These are phyloP conservation scores for Moringa oleifera DNA, from an alignment of 345 rosid species.

Conservation along the genomic window DNA sequence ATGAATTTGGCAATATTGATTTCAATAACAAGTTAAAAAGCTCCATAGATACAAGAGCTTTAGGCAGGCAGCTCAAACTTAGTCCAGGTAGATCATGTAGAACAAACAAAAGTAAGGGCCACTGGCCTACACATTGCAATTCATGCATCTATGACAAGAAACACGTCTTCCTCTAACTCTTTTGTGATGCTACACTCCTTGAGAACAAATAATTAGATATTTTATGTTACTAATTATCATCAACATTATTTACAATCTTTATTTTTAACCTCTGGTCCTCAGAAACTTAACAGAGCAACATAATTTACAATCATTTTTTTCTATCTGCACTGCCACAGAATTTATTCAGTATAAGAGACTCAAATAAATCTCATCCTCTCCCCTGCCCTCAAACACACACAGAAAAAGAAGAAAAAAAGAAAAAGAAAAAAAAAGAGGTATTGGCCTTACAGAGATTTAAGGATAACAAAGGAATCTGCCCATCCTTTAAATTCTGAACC, in stretches of 20 bases:
- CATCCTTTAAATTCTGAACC: conserved; percentile 22
- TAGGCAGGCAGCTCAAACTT: background rate
- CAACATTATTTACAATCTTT: too few relatives aligned
- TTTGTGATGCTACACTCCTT: background rate
- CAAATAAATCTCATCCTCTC: background rate
- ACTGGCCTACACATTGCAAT: background rate
- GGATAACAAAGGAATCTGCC: conserved; percentile 20
- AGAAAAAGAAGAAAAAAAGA: too few relatives aligned
- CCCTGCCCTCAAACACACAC: too few relatives aligned
- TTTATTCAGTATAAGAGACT: background rate
- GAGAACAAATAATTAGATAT: background rate
- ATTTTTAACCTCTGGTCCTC: too few relatives aligned
- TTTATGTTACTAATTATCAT: background rate
- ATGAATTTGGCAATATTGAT: background rate
- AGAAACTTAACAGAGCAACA: too few relatives aligned
- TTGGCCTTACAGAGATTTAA: conserved; percentile 29
- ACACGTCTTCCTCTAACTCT: background rate
- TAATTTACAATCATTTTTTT: background rate
- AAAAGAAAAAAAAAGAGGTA: background rate
- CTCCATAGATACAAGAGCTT: background rate
- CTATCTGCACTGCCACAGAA: background rate
- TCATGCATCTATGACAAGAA: background rate
- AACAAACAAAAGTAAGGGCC: background rate
- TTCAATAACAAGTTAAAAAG: background rate
- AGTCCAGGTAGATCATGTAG: background rate